phyloP scores from a whole-genome alignment of 2,329 filamentous ascomycete genomes.

The Arthrobotrys iridis region DNA sequence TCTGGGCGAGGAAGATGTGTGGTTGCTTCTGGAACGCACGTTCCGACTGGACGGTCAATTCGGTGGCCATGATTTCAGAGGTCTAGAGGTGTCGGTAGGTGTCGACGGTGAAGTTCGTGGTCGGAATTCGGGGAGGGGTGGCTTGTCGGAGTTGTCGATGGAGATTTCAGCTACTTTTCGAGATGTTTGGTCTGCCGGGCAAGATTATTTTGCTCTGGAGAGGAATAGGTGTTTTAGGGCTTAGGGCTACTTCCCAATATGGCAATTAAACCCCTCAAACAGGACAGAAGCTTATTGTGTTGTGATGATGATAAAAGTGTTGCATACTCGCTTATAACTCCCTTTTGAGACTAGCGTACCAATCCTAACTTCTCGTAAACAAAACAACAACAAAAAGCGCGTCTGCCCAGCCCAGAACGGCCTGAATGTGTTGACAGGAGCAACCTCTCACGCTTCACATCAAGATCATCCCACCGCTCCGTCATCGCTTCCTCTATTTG shows the following conservation, averaged over 20 bases:
- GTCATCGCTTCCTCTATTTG: conserved; percentile 22
- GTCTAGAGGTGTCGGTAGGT: conserved; percentile 61
- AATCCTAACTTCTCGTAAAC: conserved; percentile 38
- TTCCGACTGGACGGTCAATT: conserved; percentile 99
- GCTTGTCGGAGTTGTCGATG: conserved; percentile 28
- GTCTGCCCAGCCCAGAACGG: conserved; percentile 18
- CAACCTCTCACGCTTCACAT: conserved; percentile 31
- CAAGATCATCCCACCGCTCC: conserved; percentile 47
- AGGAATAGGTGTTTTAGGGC: conserved; percentile 30
- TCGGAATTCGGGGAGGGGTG: conserved; percentile 19
- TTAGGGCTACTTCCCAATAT: conserved; percentile 19
- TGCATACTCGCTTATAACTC: conserved; percentile 10
- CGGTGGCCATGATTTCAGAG: conserved; percentile 84
- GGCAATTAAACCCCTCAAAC: conserved; percentile 15
- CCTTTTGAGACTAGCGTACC: conserved; percentile 8
- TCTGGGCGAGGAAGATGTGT: conserved; percentile 99
- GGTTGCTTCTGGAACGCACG: conserved; percentile 99
- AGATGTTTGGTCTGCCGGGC: conserved; percentile 27
- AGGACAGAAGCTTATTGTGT: not conserved
- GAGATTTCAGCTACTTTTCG: conserved; percentile 42
- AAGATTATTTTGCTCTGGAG: conserved; percentile 14
- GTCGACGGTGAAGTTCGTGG: conserved; percentile 56
- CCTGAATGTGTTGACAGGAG: conserved; percentile 52
- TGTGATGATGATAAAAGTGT: not conserved
- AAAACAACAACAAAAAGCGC: conserved; percentile 54